Evolutionary conservation across 805 yeast species (phyloP), one percentile per base, ranked within the genome.

Genomic region (Metschnikowia matae): DNA sequence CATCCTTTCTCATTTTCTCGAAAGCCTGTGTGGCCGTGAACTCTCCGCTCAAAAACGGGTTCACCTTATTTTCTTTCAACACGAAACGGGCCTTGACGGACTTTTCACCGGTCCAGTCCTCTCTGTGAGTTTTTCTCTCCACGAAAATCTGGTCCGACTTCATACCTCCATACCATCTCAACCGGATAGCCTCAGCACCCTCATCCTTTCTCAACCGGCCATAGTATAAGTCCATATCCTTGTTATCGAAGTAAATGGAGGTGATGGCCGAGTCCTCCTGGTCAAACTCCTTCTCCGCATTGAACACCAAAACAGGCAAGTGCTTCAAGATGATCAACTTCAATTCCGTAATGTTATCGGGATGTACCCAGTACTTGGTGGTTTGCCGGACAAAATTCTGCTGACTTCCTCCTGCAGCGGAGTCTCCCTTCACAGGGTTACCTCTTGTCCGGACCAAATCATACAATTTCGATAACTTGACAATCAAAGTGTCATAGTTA

Each of bases 81-180:
- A 92, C 84, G 70, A 94, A 94, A 67, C 99, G 81, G 4, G 98
- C 98, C 71, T 94, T 94, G 57, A 94, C 99, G n/a, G 97, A 89
- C 71, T 92, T 92, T 69, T 94, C 99, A 60, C 99, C 99, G 2
- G 99, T 94, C 99, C 99, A 92, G 74, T 94, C 99, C 70, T 94
- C 99, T 69, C 99, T 82, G 66, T 94, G 99, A 5, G 99, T 94
- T 69, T 94, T 94, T 69, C 99, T 82, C 72, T 94, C 99, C 44
- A 92, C 96, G 56, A 94, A 94, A 49, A 92, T 88, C 39, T 87
- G 88, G 59, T 92, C 97, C 1, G 91, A 79, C 48, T 80, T 78
- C 99, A 94, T 94, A 49, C 97, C 97, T 65, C 99, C 99, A 67
- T 94, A 94, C 99, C 99, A 94, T 75, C 99, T 85, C 65, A 94